These are phyloP conservation scores for Taphrina populina DNA, from an alignment of 1,139 yeast genomes.

Conservation along the genomic window DNA sequence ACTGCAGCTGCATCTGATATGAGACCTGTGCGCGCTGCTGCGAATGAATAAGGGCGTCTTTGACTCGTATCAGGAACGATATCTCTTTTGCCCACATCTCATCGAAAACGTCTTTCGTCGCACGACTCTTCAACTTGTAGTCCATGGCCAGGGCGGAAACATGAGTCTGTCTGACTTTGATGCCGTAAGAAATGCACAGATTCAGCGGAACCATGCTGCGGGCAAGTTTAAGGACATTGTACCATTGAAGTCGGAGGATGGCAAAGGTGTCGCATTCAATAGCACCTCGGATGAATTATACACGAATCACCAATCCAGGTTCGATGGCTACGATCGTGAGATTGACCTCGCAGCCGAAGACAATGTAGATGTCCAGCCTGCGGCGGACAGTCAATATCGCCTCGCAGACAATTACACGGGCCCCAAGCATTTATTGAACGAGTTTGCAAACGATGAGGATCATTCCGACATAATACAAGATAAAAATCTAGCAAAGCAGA, in stretches of 20 bases:
- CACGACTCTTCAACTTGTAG: no score
- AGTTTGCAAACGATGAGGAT: constrained; percentile 43
- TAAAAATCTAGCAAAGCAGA: constrained; percentile 41
- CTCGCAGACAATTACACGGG: constrained; percentile 46
- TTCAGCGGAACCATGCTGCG: constrained; percentile 5
- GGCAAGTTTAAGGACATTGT: constrained; percentile 4
- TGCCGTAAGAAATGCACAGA: constrained; percentile 17
- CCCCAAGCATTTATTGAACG: constrained; percentile 42
- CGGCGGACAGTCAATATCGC: constrained; percentile 9
- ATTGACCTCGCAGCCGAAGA: constrained; percentile 10
- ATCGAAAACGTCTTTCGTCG: no score
- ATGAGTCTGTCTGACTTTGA: constrained; percentile 22
- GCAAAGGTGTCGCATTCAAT: constrained; percentile 25
- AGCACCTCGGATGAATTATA: constrained; percentile 21
- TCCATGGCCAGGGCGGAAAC: no score
- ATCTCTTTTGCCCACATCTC: no score
- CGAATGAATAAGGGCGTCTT: no score
- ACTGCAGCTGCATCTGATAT: no score
- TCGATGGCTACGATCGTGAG: constrained; percentile 21
- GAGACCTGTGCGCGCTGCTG: no score
- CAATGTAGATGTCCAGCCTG: constrained; percentile 4
- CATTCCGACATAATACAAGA: constrained; percentile 35
- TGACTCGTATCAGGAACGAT: no score
- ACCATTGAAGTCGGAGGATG: not conserved
- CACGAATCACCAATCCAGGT: constrained; percentile 13